phyloP scores from a whole-genome alignment of 768 basidiomycete species.

The Leucogyrophana mollusca region DNA sequence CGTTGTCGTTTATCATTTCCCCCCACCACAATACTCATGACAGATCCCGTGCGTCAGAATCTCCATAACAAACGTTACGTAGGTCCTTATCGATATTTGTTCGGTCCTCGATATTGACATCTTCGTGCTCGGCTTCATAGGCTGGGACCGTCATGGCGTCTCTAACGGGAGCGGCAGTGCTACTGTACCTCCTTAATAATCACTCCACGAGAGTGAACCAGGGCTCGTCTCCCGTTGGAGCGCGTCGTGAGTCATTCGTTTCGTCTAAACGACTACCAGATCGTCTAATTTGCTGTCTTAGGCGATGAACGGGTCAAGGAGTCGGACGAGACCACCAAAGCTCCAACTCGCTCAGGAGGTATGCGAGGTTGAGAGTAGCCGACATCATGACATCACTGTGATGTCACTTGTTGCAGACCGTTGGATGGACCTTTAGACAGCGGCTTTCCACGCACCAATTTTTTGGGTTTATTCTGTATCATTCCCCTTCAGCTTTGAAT shows the following conservation, averaged over 20 bases:
- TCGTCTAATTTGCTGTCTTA: no score
- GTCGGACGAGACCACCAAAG: not conserved
- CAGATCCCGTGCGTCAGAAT: no score
- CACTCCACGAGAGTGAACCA: not conserved
- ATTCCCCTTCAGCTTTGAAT: no score
- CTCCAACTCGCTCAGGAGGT: not conserved
- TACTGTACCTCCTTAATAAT: not conserved
- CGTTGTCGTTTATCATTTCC: no score
- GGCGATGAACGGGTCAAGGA: not conserved
- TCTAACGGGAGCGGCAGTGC: not conserved
- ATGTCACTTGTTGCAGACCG: not conserved
- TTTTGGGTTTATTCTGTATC: no score
- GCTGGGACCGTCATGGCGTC: not conserved
- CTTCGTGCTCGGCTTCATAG: not conserved
- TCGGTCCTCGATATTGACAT: no score
- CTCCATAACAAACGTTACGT: no score
- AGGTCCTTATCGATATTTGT: no score
- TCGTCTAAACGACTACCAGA: not conserved
- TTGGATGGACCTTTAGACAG: conserved; percentile 2
- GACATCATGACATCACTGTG: not conserved
- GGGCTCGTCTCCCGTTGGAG: not conserved
- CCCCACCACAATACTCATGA: no score
- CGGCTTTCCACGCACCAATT: conserved; percentile 3
- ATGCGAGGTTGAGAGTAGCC: not conserved
- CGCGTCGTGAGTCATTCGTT: not conserved